Percentiles rank a stretch among this genome's conserved stretches.
phyloP scores from a whole-genome alignment of 2,329 filamentous ascomycete species.

The Hypoxylon rubiginosum region DNA sequence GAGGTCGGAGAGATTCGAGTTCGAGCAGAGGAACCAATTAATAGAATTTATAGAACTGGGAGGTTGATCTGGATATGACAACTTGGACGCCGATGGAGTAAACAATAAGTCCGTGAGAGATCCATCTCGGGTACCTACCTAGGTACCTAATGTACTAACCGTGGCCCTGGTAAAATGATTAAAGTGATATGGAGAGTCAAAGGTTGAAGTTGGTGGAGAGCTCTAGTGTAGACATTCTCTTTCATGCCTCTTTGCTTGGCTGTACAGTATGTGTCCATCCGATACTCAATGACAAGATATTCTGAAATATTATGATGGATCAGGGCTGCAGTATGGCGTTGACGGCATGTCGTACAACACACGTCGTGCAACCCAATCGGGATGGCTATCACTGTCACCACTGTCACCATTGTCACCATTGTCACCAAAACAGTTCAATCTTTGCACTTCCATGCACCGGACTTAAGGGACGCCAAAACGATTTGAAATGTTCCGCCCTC shows the following conservation, averaged over 20 bases:
- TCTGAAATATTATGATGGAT: not conserved
- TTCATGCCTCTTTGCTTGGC: too few relatives aligned
- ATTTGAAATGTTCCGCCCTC: slow-evolving; percentile 26
- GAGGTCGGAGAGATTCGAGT: not conserved
- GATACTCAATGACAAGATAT: not conserved
- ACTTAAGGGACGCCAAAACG: slow-evolving; percentile 32
- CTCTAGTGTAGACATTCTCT: not conserved
- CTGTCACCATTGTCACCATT: not conserved
- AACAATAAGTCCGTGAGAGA: slow-evolving; percentile 28
- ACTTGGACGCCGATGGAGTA: slow-evolving; percentile 16
- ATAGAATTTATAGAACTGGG: slow-evolving; percentile 17
- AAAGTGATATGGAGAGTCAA: not conserved
- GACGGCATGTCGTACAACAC: slow-evolving; percentile 3
- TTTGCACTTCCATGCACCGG: slow-evolving; percentile 13
- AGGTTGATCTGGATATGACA: slow-evolving; percentile 13
- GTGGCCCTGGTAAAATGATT: slow-evolving; percentile 1
- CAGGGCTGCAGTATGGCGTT: not conserved
- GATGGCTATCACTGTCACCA: too few relatives aligned
- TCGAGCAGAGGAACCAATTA: slow-evolving; percentile 10
- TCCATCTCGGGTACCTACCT: slow-evolving; percentile 5
- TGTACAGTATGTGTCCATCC: not conserved
- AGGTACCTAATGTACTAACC: not conserved
- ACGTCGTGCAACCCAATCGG: not conserved
- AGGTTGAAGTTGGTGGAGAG: not conserved
- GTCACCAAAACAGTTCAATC: not conserved